A percentile compares a stretch with the other conserved stretches of the same genome.
phyloP scores from a whole-genome alignment of 257 asterid species.

The Avicennia marina region DNA sequence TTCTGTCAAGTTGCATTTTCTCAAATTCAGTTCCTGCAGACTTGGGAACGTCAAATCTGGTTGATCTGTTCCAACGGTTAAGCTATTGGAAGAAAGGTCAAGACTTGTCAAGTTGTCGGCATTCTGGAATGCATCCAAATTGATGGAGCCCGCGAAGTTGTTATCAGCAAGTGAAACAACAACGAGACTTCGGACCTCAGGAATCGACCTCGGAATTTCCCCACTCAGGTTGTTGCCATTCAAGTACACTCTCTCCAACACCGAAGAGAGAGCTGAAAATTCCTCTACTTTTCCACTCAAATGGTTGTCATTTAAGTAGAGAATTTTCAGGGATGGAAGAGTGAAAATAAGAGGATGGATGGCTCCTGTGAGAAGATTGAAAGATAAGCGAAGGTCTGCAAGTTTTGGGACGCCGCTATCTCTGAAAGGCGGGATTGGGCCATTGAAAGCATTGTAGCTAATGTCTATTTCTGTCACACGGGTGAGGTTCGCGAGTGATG shows the following conservation, averaged over 20 bases:
- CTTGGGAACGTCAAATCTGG: conserved; percentile 20
- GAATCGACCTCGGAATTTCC: conserved; percentile 21
- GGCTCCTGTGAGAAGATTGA: conserved; percentile 21
- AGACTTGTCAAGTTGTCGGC: conserved; percentile 25
- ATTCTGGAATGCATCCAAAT: conserved; percentile 20
- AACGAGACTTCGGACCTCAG: conserved; percentile 16
- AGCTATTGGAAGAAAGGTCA: conserved; percentile 23
- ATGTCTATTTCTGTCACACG: conserved; percentile 21
- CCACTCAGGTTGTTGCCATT: conserved; percentile 28
- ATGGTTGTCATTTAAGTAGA: conserved; percentile 25
- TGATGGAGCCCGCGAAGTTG: conserved; percentile 19
- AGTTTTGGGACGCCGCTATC: conserved; percentile 17
- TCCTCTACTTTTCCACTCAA: conserved; percentile 20
- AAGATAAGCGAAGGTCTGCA: conserved; percentile 23
- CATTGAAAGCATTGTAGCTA: conserved; percentile 19
- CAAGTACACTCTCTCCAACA: conserved; percentile 17
- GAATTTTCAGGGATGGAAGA: conserved; percentile 21
- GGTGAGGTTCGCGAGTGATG: conserved; percentile 26
- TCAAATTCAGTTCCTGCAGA: conserved; percentile 24
- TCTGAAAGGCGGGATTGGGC: conserved; percentile 21
- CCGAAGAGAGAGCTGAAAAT: conserved; percentile 18
- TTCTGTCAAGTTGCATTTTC: conserved; percentile 28
- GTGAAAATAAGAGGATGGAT: conserved; percentile 27
- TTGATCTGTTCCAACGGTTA: conserved; percentile 16
- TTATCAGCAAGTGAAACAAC: conserved; percentile 18